A percentile compares a stretch with the other conserved stretches of the same genome.
Evolutionary conservation across 306 rosid genomes (phyloP).

Genomic region (Pterocarpus macrocarpus): DNA sequence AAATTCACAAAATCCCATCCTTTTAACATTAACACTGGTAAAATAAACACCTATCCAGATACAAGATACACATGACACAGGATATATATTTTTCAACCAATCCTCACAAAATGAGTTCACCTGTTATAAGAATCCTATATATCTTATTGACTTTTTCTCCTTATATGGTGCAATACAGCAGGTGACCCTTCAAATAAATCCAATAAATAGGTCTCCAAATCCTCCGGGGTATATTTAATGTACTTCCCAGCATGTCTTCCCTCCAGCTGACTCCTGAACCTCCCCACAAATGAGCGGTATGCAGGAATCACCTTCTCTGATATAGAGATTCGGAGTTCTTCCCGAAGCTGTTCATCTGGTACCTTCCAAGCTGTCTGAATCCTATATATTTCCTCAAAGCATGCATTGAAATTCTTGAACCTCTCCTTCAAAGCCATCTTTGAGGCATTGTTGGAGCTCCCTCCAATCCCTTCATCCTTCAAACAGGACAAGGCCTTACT

Average conservation of each 20-base stretch:
- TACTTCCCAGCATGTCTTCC: conserved; percentile 87
- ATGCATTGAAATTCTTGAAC: conserved; percentile 88
- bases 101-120: conserved; percentile 60
- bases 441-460: conserved; percentile 81
- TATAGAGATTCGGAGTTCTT: conserved; percentile 88
- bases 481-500: conserved; percentile 82
- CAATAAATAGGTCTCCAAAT: conserved; percentile 77
- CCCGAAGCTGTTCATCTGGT: conserved; percentile 84
- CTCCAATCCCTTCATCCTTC: conserved; percentile 94
- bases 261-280: conserved; percentile 89
- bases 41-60: conserved; percentile 61
- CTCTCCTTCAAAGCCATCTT: conserved; percentile 92
- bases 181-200: conserved; percentile 91
- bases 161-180: conserved; percentile 74
- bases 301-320: conserved; percentile 98
- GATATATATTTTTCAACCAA: conserved; percentile 48
- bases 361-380: conserved; percentile 95
- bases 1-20: conserved; percentile 61
- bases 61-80: conserved; percentile 57
- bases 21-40: conserved; percentile 63
- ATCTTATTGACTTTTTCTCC: conserved; percentile 81
- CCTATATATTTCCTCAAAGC: conserved; percentile 90
- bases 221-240: conserved; percentile 90
- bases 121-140: conserved; percentile 54
- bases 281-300: conserved; percentile 89